Percentiles rank a stretch among this genome's conserved stretches.
These are phyloP conservation scores for Anisodus acutangulus DNA, from an alignment of 257 asterid genomes.

Conservation along the genomic window DNA sequence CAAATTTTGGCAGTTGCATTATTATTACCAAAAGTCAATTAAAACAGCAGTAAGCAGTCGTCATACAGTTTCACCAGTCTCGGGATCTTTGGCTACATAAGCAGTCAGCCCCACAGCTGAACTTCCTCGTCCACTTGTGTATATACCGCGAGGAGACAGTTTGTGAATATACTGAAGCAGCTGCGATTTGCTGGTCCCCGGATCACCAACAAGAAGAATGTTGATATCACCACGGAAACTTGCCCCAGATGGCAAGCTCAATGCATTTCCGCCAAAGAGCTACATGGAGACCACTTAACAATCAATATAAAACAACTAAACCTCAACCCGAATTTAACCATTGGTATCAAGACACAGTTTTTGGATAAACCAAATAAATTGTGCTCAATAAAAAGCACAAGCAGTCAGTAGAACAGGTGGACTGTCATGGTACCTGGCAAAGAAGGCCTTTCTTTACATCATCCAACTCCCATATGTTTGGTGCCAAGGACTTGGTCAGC, in stretches of 20 bases:
- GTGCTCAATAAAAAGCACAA: neutral
- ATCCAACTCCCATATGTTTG: slow-evolving; percentile 99
- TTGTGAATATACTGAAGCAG: slow-evolving; percentile 97
- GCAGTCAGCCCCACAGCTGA: slow-evolving; percentile 99
- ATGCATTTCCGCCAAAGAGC: slow-evolving; percentile 97
- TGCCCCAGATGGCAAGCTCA: slow-evolving; percentile 84
- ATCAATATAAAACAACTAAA: slow-evolving; percentile 31
- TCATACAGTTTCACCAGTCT: slow-evolving; percentile 97
- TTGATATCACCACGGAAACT: slow-evolving; percentile 97
- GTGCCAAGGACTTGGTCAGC: slow-evolving; percentile 92
- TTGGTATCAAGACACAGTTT: neutral
- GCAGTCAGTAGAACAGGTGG: neutral
- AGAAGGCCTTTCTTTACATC: slow-evolving; percentile 98
- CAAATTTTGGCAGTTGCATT: slow-evolving; percentile 7
- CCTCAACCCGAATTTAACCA: slow-evolving; percentile 15
- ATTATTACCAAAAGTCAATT: neutral
- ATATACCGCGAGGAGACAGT: slow-evolving; percentile 96
- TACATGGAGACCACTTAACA: slow-evolving; percentile 40
- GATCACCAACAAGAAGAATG: slow-evolving; percentile 97
- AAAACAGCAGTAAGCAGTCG: slow-evolving; percentile 26
- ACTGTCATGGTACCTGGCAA: slow-evolving; percentile 69
- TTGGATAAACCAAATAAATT: neutral
- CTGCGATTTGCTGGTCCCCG: slow-evolving; percentile 99
- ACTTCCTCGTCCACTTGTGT: slow-evolving; percentile 98
- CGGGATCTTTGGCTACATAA: slow-evolving; percentile 95